Evolutionary conservation across 768 basidiomycete species (phyloP).

Genomic region (Amanita polypyramis): DNA sequence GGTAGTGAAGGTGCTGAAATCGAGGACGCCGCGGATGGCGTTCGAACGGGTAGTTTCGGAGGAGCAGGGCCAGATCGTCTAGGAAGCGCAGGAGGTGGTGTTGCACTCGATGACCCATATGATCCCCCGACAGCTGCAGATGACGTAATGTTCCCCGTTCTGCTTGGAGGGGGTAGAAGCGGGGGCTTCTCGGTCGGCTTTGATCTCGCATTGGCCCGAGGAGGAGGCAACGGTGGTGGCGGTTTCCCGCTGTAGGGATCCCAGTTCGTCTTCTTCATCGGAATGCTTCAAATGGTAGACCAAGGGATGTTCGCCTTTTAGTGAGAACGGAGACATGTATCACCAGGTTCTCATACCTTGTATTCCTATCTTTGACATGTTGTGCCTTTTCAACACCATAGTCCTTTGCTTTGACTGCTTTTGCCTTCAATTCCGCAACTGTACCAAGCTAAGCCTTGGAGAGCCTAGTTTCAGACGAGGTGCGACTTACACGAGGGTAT

Average conservation of each 20-base stretch:
- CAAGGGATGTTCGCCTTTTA: background rate
- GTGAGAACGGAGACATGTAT: background rate
- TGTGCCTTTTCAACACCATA: constrained; percentile 39
- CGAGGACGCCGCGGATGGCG: constrained; percentile 6
- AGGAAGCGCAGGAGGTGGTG: constrained; percentile 1
- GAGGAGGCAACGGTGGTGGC: constrained; percentile 39
- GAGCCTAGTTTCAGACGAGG: background rate
- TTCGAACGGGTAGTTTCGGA: constrained; percentile 5
- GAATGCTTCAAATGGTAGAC: constrained; percentile 28
- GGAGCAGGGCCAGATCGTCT: background rate
- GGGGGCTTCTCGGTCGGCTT: constrained; percentile 19
- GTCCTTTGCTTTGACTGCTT: constrained; percentile 53
- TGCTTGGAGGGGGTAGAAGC: constrained; percentile 27
- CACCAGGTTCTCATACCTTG: constrained; percentile 24
- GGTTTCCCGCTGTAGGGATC: constrained; percentile 46
- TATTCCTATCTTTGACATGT: constrained; percentile 45
- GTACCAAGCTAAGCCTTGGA: background rate
- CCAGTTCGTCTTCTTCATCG: constrained; percentile 56
- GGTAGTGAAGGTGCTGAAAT: constrained; percentile 13
- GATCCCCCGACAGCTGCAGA: background rate
- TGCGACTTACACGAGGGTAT: constrained; percentile 25
- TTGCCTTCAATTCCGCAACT: constrained; percentile 61
- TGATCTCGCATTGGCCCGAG: constrained; percentile 21
- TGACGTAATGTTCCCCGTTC: constrained; percentile 12
- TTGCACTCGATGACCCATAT: background rate